Evolutionary conservation across 257 asterid genomes (phyloP).

Genomic region (Lavandula angustifolia): DNA sequence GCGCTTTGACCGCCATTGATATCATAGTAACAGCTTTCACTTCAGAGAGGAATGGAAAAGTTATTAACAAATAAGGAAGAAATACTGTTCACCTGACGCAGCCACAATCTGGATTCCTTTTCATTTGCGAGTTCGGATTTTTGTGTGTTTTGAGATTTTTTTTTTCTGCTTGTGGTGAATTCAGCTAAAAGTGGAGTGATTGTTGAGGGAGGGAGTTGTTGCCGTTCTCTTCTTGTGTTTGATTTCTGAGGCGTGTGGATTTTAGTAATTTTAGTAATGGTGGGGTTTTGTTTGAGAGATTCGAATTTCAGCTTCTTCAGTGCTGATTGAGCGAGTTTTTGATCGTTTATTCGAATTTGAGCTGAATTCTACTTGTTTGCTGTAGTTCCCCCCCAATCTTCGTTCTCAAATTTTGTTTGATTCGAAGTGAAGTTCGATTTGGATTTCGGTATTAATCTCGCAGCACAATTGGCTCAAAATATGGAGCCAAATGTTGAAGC

Average conservation of each 20-base stretch:
- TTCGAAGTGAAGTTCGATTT: slow-evolving; percentile 11
- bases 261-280: slow-evolving; percentile 1
- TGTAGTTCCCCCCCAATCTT: not conserved
- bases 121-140: not conserved
- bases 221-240: not conserved
- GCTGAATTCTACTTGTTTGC: not conserved
- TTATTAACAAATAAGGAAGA: not conserved
- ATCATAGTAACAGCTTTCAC: slow-evolving; percentile 25
- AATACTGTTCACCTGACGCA: not conserved
- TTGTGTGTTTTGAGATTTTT: not conserved
- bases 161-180: not conserved
- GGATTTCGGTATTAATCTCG: not conserved
- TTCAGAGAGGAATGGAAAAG: not conserved
- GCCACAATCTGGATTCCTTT: not conserved
- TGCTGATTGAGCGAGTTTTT: slow-evolving; percentile 16
- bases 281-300: slow-evolving; percentile 3
- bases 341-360: slow-evolving; percentile 9
- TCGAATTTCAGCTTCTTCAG: slow-evolving; percentile 21
- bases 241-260: not conserved
- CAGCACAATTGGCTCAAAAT: slow-evolving; percentile 16
- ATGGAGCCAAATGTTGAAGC: slow-evolving; percentile 47
- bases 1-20: slow-evolving; percentile 50
- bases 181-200: slow-evolving; percentile 6
- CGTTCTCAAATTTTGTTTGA: slow-evolving; percentile 8
- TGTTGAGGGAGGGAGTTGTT: not conserved